Evolutionary conservation across 2,329 filamentous ascomycete species (phyloP).

Genomic region (Ceratocystis cacaofunesta): DNA sequence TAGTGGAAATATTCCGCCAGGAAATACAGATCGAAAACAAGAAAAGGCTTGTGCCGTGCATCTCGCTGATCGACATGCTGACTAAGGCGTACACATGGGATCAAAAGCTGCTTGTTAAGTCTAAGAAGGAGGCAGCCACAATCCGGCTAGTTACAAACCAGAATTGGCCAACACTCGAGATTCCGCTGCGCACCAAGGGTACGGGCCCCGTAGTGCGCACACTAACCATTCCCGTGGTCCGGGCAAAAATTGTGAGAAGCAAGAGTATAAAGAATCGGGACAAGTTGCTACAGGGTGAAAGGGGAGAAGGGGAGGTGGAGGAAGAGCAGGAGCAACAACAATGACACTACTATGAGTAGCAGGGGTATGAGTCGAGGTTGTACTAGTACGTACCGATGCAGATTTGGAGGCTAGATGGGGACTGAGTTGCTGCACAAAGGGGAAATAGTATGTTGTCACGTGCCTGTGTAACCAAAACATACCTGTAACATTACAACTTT

Average conservation of each 20-base stretch:
- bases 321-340: too few relatives aligned
- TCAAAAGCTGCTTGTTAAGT: background rate
- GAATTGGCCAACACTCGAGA: background rate
- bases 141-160: background rate
- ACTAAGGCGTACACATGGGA: conserved; percentile 7
- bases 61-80: conserved; percentile 8
- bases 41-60: background rate
- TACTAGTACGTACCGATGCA: too few relatives aligned
- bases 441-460: background rate
- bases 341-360: too few relatives aligned
- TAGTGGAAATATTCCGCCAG: conserved; percentile 6
- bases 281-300: background rate
- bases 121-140: background rate
- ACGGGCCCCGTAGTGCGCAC: background rate
- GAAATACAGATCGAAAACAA: background rate
- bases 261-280: background rate
- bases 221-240: conserved; percentile 10
- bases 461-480: background rate
- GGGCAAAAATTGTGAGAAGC: background rate
- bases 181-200: background rate
- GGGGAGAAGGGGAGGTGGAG: background rate
- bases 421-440: background rate
- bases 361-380: too few relatives aligned
- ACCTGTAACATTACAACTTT: conserved; percentile 4
- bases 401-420: too few relatives aligned